Base-by-base conservation (phyloP, 2,329 filamentous ascomycete species). In the Colletotrichum siamense region DNA sequence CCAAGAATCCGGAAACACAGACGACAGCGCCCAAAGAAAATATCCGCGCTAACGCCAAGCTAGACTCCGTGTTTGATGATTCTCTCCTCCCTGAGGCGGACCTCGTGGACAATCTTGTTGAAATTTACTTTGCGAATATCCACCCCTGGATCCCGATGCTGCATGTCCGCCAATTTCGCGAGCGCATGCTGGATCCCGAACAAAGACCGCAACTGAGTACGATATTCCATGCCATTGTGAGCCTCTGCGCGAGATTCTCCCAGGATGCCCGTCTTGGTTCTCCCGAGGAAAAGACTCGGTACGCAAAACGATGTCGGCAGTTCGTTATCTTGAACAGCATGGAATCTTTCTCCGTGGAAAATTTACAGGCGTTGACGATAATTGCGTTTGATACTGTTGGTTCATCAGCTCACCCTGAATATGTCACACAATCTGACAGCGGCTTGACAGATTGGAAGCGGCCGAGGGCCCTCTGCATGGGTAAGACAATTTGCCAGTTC, bases 81-180 rank as follows among this genome's bases (percentile, higher is more conserved):
- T 32, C 26, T 32, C 34, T 72, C 10, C 78, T 79, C 4, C 74
- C 84, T 6, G 78, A 83, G 6, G 80, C 81, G 7, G 81, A 85
- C 15, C 79, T 87, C 2, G 80, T 87, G 6, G 82, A 82, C 32
- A 75, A 78, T 8, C 77, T 85, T 9, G 79, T 85, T 16, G 82
- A 84, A 2, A 80, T 82, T 2, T 86, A 86, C 75, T 86, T 87
- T 57, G 71, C 75, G 1, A 73, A 80, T 3, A 80, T 87, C 2
- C 85, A 87, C 66, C 85, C 85, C 2, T 87, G 84, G 82, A 85
- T 86, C 15, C 84, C 83, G 6, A 84, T 85, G 67, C 69, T 85
- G 12, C 84, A 85, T 68, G 82, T 80, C 73, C 73, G 75, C 55
- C 77, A 80, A 52, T 84, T 83, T 24, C 76, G 81, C 3, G 73